These are phyloP conservation scores for Epicoccum sorghinum DNA, from an alignment of 2,329 filamentous ascomycete genomes.

Conservation along the genomic window DNA sequence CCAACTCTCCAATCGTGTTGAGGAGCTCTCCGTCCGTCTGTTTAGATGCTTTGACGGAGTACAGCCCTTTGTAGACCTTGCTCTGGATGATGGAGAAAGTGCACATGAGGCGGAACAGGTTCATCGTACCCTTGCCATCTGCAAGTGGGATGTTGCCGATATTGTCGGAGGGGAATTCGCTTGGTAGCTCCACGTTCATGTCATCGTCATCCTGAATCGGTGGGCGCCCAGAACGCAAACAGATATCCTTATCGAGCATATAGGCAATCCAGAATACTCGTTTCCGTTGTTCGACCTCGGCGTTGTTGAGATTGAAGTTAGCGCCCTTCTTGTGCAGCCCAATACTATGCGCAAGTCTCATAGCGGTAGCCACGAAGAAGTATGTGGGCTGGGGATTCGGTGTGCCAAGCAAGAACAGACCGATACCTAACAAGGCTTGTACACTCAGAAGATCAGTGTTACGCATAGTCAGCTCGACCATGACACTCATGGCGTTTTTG, in stretches of 20 bases:
- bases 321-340: constrained; percentile 92
- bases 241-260: constrained; percentile 75
- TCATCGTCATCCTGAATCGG: constrained; percentile 77
- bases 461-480: constrained; percentile 91
- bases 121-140: constrained; percentile 90
- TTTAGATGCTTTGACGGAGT: constrained; percentile 89
- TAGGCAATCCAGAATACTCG: constrained; percentile 80
- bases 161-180: constrained; percentile 87
- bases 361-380: constrained; percentile 87
- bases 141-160: constrained; percentile 92
- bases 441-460: constrained; percentile 96
- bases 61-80: constrained; percentile 90
- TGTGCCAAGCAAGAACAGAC: constrained; percentile 92
- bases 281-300: constrained; percentile 90
- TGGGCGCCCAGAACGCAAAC: constrained; percentile 72
- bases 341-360: constrained; percentile 89
- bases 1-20: constrained; percentile 94
- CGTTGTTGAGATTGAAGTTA: constrained; percentile 89
- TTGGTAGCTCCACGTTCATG: constrained; percentile 96
- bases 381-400: constrained; percentile 96
- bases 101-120: constrained; percentile 91
- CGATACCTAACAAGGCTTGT: constrained; percentile 90
- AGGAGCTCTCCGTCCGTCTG: constrained; percentile 91
- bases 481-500: constrained; percentile 94
- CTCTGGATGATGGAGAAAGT: constrained; percentile 91